Conservation (phyloP, 2,329 filamentous ascomycete genomes). For the Coniella vitis region DNA sequence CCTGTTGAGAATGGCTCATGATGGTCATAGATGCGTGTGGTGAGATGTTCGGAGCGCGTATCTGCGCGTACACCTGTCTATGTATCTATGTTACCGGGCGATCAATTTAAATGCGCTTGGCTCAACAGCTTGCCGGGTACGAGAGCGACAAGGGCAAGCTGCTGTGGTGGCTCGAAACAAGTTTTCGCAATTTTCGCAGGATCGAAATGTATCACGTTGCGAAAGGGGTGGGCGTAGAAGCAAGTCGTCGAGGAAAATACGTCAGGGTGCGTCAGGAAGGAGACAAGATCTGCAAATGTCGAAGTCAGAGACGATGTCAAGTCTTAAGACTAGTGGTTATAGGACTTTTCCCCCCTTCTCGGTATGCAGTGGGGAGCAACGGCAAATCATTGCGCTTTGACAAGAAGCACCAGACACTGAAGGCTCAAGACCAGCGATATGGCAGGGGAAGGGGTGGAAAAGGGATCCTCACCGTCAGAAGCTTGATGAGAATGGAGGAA, state of each 20-base stretch:
- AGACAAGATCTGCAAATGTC: slow-evolving; percentile 11
- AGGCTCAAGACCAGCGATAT: no score
- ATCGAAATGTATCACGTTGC: not conserved
- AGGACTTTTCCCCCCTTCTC: not conserved
- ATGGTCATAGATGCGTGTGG: slow-evolving; percentile 12
- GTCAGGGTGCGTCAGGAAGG: slow-evolving; percentile 1
- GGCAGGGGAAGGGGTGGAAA: slow-evolving; percentile 5
- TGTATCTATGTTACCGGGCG: not conserved
- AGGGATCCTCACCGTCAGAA: slow-evolving; percentile 14
- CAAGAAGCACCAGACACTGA: not conserved
- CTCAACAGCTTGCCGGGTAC: slow-evolving; percentile 3
- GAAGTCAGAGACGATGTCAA: slow-evolving; percentile 6
- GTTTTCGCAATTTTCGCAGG: not conserved
- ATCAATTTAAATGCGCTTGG: not conserved
- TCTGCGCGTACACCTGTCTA: not conserved
- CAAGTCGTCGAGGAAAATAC: not conserved
- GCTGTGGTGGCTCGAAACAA: not conserved
- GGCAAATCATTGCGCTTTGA: not conserved
- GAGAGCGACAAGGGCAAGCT: slow-evolving; percentile 8
- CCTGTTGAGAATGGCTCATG: slow-evolving; percentile 15
- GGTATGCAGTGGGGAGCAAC: slow-evolving; percentile 1
- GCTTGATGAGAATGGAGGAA: slow-evolving; percentile 14
- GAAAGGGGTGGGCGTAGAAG: not conserved
- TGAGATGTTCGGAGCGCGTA: not conserved
- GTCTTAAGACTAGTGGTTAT: slow-evolving; percentile 4